Base-by-base conservation (phyloP, 306 rosid species). In the Quercus gilva region DNA sequence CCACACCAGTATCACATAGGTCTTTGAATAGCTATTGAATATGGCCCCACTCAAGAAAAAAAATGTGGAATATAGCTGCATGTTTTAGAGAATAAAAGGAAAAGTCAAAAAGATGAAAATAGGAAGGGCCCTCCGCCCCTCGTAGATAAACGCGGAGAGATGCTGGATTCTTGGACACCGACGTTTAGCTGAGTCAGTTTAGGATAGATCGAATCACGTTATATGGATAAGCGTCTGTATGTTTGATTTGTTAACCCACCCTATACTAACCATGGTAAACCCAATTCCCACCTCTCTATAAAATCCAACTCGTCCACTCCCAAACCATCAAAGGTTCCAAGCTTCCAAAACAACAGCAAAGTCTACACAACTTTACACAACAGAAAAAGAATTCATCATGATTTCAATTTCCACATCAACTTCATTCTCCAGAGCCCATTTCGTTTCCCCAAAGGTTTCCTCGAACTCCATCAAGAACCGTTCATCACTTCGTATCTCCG, bases 171-270 rank as follows among this genome's bases (percentile, higher is more conserved):
- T 10, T 3, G 53, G 70, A 35, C 82, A 43, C 78, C 81, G 67
- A 83, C 84, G 21, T 3, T 2, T 29, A 3, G 43, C 81, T 43
- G 84, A 79, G 58, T 84, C 87, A 84, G 84, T 79, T 0, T 33
- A 14, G 1, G 11, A 15, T 57, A 3, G 37, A 21, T 56, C 4
- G n/a, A 19, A 43, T 41, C 72, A 19, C n/a, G 19, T 19, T 37
- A 41, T 8, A 52, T 19, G 83, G 86, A 83, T 83, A 83, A 79
- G 83, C 57, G 57, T 19, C 0, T 41, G 1, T 49, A 10, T 0
- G 45, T 8, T 8, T 3, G 1, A 65, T 21, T 37, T 11, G 60
- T 28, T 41, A 51, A 59, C 80, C 77, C 69, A n/a, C 31, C 12
- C 31, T 41, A n/a, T 17, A 51, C 45, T 25, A 83, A 81, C 81